Base-by-base conservation (phyloP, 805 yeast genomes). In the Barnettozyma siamensis region DNA sequence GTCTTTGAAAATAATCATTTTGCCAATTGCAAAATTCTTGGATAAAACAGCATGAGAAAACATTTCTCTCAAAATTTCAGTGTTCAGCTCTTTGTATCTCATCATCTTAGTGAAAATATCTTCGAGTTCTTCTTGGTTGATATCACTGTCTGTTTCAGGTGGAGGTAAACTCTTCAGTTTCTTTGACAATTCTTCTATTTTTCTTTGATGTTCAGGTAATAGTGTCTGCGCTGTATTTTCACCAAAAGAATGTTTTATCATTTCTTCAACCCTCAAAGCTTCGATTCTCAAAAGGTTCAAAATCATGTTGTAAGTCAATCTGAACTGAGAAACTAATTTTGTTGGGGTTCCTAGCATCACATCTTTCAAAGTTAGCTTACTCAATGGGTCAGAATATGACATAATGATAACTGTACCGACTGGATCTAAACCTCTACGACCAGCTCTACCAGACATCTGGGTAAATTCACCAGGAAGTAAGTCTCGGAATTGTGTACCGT, bases 381-480 rank as follows among this genome's bases (percentile, higher is more conserved):
- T 69, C 16, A 82, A 53, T 1, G 93, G 87, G 20, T 76, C 75
- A 37, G 75, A 79, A 54, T 82, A 85, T 3, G 94, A 72, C 94
- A 93, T 88, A 7, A 89, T 78, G 47, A 93, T 88, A 11, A 93
- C 99, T 0, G 97, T 91, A 57, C 99, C 99, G 0, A 85, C 87
- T 17, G 79, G 67, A 67, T 93, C 99, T 49, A 93, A 66, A 28
- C 99, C 99, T 69, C 99, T 80, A 66, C 99, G 80, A 45, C 99
- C 99, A 0, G 99, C 99, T 63, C 99, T 76, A 34, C 99, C 99
- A 0, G 97, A 89, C 99, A 93, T 93, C 64, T 91, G 99, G 0
- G 98, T 93, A 59, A 91, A 93, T 60, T 93, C 99, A 41, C 99
- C 99, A 0, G 99, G 96, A 9, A 83, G 72, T 45, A 93, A 69